Base-by-base conservation (phyloP, 768 basidiomycete species). In the Panus rudis region DNA sequence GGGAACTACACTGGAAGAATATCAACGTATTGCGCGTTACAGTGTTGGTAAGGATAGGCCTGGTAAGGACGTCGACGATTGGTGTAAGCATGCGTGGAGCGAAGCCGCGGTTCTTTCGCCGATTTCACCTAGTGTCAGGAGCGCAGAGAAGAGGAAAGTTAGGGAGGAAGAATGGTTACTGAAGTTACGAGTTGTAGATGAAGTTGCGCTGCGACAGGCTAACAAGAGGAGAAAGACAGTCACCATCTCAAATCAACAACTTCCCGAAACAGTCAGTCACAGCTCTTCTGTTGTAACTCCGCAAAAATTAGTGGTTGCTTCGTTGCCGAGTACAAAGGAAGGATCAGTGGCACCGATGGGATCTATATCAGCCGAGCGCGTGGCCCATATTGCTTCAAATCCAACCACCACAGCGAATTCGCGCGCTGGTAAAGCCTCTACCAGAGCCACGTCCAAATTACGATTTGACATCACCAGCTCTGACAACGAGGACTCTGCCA, bases 11-110 rank as follows among this genome's bases (percentile, higher is more conserved):
- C 63, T 81, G 3, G 60, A 69, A 17, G 67, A 68, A 16, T 60
- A 84, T 12, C 74, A 83, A 45, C 56, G 59, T 2, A 70, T 80
- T 43, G 85, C 83, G 0, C 70, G 68, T 20, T 65, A 70, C 13
- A 67, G 67, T 2, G 64, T 78, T 7, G 81, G 82, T 3, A 68
- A 69, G 38, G 81, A 82, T 43, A 51, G 63, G 16, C 56, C 60
- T 4, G 56, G 68, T 23, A 78, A 81, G 47, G 72, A 75, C 34
- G 57, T 73, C 14, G 68, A 74, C 20, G 76, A 81, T 37, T 71
- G 66, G 63, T 58, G 56, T 30, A 63, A 55, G 6, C 38, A 41
- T 4, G 43, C 74, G 41, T 75, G 69, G 66, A 61, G 63, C 13
- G 66, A 67, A 28, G n/a, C n/a, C n/a, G n/a, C n/a, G n/a, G n/a